Conservation (phyloP, 2,329 filamentous ascomycete genomes). For the Cladosporium sphaerospermum region DNA sequence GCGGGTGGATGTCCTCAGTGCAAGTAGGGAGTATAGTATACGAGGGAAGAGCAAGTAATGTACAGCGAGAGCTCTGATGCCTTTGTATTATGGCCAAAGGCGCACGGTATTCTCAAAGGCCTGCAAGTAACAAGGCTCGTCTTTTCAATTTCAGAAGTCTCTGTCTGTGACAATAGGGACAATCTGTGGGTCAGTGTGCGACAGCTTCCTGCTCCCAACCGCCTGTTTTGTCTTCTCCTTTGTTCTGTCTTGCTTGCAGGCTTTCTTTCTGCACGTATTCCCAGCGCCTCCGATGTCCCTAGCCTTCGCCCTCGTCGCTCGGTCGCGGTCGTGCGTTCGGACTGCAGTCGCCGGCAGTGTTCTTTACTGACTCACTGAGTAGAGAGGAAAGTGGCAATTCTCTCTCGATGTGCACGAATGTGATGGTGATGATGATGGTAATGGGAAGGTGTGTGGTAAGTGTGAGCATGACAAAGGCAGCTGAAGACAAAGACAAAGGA, state of each 20-base stretch:
- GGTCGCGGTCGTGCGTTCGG: not conserved
- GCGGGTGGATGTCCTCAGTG: slow-evolving; percentile 10
- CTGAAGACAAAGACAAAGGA: not conserved
- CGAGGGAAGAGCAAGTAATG: slow-evolving; percentile 9
- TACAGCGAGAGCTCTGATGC: slow-evolving; percentile 12
- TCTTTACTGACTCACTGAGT: not conserved
- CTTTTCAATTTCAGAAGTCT: slow-evolving; percentile 13
- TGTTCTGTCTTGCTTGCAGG: slow-evolving; percentile 2
- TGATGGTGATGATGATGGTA: not conserved
- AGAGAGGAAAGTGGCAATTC: too few species aligned
- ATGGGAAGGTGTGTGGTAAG: not conserved
- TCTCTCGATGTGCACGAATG: not conserved
- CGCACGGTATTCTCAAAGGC: slow-evolving; percentile 12
- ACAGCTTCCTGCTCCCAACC: slow-evolving; percentile 1
- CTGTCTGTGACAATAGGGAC: slow-evolving; percentile 13
- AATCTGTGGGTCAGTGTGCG: slow-evolving; percentile 12
- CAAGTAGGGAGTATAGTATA: slow-evolving; percentile 11
- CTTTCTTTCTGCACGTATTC: slow-evolving; percentile 7
- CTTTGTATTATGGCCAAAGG: slow-evolving; percentile 11
- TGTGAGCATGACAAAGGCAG: not conserved
- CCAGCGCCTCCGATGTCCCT: slow-evolving; percentile 6
- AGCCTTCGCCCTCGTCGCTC: slow-evolving; percentile 7
- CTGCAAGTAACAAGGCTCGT: slow-evolving; percentile 11
- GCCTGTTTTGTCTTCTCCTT: not conserved
- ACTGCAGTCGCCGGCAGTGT: not conserved